phyloP scores from a whole-genome alignment of 176 grass and related monocot species.

The Carex pumila region DNA sequence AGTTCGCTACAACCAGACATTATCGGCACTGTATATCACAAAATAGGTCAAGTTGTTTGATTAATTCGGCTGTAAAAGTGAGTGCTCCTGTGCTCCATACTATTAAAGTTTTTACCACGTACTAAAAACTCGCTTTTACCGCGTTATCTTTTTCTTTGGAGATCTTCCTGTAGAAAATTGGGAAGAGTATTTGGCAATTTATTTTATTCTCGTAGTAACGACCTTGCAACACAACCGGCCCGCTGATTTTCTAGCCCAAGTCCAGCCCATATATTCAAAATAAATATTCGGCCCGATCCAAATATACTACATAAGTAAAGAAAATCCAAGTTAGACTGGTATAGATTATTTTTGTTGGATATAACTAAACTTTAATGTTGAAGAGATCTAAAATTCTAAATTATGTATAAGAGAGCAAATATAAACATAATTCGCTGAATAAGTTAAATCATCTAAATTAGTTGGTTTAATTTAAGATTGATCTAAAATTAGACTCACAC shows the following conservation, averaged over 20 bases:
- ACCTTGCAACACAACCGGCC: not conserved
- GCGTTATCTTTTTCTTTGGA: not conserved
- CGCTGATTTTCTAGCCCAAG: not conserved
- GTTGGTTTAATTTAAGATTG: too few species aligned
- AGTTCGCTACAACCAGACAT: not conserved
- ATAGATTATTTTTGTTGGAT: too few species aligned
- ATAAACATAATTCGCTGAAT: too few species aligned
- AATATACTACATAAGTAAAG: not conserved
- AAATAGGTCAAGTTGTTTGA: slow-evolving; percentile 5
- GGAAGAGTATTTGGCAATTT: not conserved
- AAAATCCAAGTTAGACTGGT: too few species aligned
- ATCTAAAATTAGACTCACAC: too few species aligned
- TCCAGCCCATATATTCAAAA: not conserved
- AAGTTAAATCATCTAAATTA: too few species aligned
- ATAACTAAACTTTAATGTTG: too few species aligned
- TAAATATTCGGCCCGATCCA: not conserved
- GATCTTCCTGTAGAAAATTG: not conserved
- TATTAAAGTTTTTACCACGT: not conserved
- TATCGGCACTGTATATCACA: not conserved
- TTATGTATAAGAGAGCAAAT: too few species aligned
- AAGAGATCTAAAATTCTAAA: too few species aligned
- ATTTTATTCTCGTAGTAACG: too few species aligned
- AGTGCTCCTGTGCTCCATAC: not conserved
- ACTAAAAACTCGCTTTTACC: not conserved
- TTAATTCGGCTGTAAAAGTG: not conserved